A percentile compares a stretch with the other conserved stretches of the same genome.
These are phyloP conservation scores for Chaetomiaceae sp. DNA, from an alignment of 2,329 filamentous ascomycete genomes.

Conservation along the genomic window DNA sequence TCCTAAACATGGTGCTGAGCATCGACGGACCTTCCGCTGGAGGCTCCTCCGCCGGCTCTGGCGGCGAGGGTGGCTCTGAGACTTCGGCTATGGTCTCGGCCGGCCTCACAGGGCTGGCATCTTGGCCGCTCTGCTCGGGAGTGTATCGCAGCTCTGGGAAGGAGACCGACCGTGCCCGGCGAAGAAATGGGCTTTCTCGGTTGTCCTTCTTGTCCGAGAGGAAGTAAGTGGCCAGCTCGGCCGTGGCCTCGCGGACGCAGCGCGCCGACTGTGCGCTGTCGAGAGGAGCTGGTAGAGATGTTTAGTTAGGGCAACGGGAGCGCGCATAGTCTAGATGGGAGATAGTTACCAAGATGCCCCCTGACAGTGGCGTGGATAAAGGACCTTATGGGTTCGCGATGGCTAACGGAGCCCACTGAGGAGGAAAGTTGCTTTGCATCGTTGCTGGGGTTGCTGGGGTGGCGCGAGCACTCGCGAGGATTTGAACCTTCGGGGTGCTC, in stretches of 20 bases:
- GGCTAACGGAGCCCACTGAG: conserved; percentile 36
- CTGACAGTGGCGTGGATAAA: conserved; percentile 64
- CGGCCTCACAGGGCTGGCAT: conserved; percentile 23
- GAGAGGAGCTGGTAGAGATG: conserved; percentile 40
- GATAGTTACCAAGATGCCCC: conserved; percentile 47
- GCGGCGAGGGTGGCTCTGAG: conserved; percentile 52
- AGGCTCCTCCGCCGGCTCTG: conserved; percentile 28
- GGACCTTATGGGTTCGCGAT: conserved; percentile 65
- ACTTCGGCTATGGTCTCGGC: conserved; percentile 57
- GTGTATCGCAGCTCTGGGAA: conserved; percentile 24
- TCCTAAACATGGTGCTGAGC: conserved; percentile 46
- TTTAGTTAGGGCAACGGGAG: neutral
- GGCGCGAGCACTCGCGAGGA: conserved; percentile 17
- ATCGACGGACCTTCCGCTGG: conserved; percentile 39
- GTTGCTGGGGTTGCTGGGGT: conserved; percentile 14
- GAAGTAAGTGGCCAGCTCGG: conserved; percentile 78
- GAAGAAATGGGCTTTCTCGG: conserved; percentile 43
- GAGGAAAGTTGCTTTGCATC: conserved; percentile 37
- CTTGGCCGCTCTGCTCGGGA: conserved; percentile 21
- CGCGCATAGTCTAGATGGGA: neutral
- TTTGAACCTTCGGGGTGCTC: conserved; percentile 22
- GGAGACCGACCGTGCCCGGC: conserved; percentile 34
- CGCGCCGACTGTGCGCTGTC: conserved; percentile 72
- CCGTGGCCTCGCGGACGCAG: conserved; percentile 79
- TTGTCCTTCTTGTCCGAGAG: conserved; percentile 57